Percentiles rank a stretch among this genome's conserved stretches.
Evolutionary conservation across 371 early-diverging fungal genomes (phyloP).

Genomic region (Actinomortierella ambigua): DNA sequence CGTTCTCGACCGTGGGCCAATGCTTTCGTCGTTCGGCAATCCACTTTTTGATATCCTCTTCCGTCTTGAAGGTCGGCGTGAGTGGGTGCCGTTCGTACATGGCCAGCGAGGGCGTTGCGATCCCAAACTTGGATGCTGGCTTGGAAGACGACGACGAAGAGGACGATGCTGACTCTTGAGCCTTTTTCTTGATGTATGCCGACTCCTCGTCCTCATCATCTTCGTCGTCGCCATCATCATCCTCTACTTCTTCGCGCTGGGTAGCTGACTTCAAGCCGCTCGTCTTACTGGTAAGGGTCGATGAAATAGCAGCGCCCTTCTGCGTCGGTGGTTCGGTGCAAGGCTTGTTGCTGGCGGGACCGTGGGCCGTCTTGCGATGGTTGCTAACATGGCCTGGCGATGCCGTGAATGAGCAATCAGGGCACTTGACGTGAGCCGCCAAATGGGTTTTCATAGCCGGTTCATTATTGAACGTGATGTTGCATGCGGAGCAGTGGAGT

Average conservation of each 20-base stretch:
- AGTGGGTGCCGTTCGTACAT: conserved; percentile 13
- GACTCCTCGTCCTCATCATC: too few species aligned
- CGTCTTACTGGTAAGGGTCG: neutral
- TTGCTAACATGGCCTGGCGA: conserved; percentile 36
- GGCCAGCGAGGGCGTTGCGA: neutral
- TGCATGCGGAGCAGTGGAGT: conserved; percentile 38
- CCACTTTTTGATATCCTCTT: conserved; percentile 39
- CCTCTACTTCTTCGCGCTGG: too few species aligned
- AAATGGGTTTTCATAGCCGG: conserved; percentile 23
- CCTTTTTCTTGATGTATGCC: too few species aligned
- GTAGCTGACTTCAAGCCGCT: neutral
- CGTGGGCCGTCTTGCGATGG: conserved; percentile 31
- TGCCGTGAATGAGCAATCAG: conserved; percentile 27
- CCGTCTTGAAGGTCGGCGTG: conserved; percentile 30
- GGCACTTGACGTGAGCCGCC: conserved; percentile 30
- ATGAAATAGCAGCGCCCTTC: neutral
- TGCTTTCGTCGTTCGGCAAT: conserved; percentile 40
- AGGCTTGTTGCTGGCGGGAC: conserved; percentile 6
- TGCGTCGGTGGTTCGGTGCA: neutral
- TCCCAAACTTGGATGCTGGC: neutral
- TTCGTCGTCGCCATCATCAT: too few species aligned
- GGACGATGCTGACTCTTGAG: neutral
- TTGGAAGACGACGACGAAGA: neutral
- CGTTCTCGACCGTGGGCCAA: conserved; percentile 37
- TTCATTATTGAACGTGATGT: conserved; percentile 36